Conservation (phyloP, 805 yeast genomes). For the Ogataea kodamae region DNA sequence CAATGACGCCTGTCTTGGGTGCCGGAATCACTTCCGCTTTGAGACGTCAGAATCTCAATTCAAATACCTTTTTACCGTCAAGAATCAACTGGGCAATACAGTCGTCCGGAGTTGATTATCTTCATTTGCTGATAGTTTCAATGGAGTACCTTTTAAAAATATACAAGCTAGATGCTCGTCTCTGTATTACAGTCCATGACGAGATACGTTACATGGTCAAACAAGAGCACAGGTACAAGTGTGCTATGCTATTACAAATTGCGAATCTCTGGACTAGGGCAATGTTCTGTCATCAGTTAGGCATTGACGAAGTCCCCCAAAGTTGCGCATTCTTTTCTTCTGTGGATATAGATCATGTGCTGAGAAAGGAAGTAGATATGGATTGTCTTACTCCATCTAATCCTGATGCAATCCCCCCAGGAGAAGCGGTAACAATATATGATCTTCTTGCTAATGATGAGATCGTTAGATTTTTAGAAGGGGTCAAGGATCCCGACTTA, state of each 20-base stretch:
- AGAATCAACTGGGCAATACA: constrained; percentile 98
- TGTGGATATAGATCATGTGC: constrained; percentile 82
- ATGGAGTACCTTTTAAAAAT: constrained; percentile 77
- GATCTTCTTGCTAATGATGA: constrained; percentile 43
- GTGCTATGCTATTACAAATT: constrained; percentile 81
- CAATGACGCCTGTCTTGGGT: constrained; percentile 87
- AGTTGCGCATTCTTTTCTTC: constrained; percentile 94
- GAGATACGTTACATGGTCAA: constrained; percentile 81
- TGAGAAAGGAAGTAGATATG: constrained; percentile 90
- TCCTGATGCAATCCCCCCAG: constrained; percentile 65
- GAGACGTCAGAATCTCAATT: constrained; percentile 57
- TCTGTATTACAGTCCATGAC: constrained; percentile 89
- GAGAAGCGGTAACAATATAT: constrained; percentile 68
- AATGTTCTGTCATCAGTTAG: constrained; percentile 89
- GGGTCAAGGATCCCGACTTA: constrained; percentile 16
- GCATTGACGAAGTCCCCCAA: constrained; percentile 86
- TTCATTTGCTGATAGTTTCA: constrained; percentile 77
- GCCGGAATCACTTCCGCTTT: constrained; percentile 91
- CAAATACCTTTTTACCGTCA: constrained; percentile 74
- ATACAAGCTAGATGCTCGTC: constrained; percentile 68
- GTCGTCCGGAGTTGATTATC: constrained; percentile 94
- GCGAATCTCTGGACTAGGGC: constrained; percentile 95
- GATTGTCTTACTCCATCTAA: constrained; percentile 92
- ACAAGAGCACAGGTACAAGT: constrained; percentile 68
- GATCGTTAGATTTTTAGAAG: constrained; percentile 26